These are phyloP conservation scores for Mycena filopes DNA, from an alignment of 768 basidiomycete species.

Conservation along the genomic window DNA sequence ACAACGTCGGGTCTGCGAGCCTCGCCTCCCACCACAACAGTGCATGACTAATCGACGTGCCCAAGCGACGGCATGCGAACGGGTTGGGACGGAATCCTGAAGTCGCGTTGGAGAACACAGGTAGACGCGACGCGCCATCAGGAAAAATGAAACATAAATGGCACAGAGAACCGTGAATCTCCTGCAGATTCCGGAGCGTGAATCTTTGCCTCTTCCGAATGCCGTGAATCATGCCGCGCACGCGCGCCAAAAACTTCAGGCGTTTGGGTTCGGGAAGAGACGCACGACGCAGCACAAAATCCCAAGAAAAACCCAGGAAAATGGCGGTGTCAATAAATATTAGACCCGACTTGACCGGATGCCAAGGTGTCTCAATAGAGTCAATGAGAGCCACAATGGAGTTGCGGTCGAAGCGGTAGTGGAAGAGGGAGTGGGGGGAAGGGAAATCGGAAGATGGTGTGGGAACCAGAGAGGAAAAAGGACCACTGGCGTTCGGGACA, in stretches of 20 bases:
- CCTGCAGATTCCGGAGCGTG: slow-evolving; percentile 10
- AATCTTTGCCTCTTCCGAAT: not conserved
- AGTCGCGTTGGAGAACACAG: slow-evolving; percentile 20
- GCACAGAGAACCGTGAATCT: slow-evolving; percentile 11
- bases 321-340: slow-evolving; percentile 30
- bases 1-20: not conserved
- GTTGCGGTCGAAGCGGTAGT: slow-evolving; percentile 32
- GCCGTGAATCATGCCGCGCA: not conserved
- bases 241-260: slow-evolving; percentile 34
- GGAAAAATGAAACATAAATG: slow-evolving; percentile 8
- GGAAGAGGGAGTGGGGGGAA: slow-evolving; percentile 5
- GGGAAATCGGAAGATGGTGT: slow-evolving; percentile 1
- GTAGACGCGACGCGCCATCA: slow-evolving; percentile 8
- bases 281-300: slow-evolving; percentile 37
- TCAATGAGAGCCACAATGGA: slow-evolving; percentile 23
- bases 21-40: not conserved
- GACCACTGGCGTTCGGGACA: not conserved
- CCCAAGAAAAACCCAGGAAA: slow-evolving; percentile 46
- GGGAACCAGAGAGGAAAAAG: not conserved
- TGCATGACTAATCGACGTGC: not conserved
- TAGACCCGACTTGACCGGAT: slow-evolving; percentile 32
- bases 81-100: not conserved
- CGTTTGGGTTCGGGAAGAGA: slow-evolving; percentile 41
- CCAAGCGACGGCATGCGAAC: not conserved
- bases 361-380: slow-evolving; percentile 39